Percentiles rank a stretch among this genome's conserved stretches.
Conservation (phyloP, 2,329 filamentous ascomycete species). For the Colletotrichum caudatum region DNA sequence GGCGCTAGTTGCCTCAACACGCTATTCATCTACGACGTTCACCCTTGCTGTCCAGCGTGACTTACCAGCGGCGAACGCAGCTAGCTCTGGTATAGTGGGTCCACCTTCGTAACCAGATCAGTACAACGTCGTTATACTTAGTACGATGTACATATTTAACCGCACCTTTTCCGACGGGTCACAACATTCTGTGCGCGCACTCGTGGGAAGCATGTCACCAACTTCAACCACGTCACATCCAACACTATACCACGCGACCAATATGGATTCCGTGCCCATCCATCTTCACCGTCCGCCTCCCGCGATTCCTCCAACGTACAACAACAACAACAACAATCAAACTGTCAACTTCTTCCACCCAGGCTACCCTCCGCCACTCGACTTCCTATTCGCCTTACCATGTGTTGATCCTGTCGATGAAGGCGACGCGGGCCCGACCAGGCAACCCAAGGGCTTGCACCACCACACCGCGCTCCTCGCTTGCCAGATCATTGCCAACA, state of each 20-base stretch:
- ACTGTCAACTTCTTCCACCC: background rate
- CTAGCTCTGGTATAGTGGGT: too few species aligned
- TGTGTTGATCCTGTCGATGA: background rate
- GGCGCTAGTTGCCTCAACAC: too few species aligned
- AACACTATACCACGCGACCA: background rate
- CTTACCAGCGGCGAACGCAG: too few species aligned
- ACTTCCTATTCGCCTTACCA: constrained; percentile 1
- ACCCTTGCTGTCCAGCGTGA: too few species aligned
- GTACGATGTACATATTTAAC: too few species aligned
- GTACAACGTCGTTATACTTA: too few species aligned
- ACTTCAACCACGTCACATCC: background rate
- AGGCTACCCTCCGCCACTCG: background rate
- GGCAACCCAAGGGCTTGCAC: constrained; percentile 1
- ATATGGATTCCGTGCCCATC: background rate
- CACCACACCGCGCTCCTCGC: constrained; percentile 9
- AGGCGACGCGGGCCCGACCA: background rate
- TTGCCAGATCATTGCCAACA: constrained; percentile 2
- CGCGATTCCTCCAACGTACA: constrained; percentile 1
- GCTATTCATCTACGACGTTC: too few species aligned
- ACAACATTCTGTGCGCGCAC: too few species aligned
- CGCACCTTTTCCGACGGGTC: background rate
- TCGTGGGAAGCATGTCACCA: background rate
- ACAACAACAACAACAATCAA: background rate
- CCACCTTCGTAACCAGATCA: too few species aligned
- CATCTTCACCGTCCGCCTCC: background rate